These are phyloP conservation scores for Aspergillus ostianus DNA, from an alignment of 495 filamentous ascomycete genomes.

Conservation along the genomic window DNA sequence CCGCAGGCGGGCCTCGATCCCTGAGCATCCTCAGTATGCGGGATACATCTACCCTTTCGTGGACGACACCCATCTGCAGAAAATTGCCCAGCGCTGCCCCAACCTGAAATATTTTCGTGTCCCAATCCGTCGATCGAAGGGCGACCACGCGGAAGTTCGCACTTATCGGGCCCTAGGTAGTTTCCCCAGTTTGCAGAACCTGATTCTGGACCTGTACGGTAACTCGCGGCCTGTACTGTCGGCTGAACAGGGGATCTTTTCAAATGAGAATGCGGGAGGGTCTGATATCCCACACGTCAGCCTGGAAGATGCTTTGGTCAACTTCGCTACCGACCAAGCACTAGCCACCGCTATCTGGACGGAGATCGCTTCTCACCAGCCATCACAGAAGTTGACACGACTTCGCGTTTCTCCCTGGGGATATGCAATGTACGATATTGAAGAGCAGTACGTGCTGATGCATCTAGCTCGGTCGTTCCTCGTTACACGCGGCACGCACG, in stretches of 20 bases:
- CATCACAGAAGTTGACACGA: neutral
- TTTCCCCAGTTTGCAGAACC: neutral
- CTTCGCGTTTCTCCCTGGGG: conserved; percentile 5
- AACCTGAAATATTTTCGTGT: conserved; percentile 1
- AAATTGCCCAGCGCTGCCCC: neutral
- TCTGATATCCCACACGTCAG: neutral
- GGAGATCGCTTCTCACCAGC: neutral
- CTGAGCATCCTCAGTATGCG: too few species aligned
- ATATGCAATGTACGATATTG: neutral
- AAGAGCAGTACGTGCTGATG: neutral
- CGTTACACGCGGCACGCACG: neutral
- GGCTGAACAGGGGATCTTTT: neutral
- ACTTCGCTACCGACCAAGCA: neutral
- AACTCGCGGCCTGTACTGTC: conserved; percentile 2
- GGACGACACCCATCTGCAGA: too few species aligned
- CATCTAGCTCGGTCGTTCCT: conserved; percentile 1
- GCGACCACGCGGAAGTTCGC: neutral
- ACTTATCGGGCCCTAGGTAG: conserved; percentile 1
- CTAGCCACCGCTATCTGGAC: conserved; percentile 5
- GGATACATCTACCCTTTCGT: too few species aligned
- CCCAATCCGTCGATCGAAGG: conserved; percentile 5
- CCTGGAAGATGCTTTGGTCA: conserved; percentile 2
- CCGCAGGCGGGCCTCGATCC: too few species aligned
- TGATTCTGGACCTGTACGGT: conserved; percentile 6
- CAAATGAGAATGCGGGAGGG: neutral